Evolutionary conservation across 805 yeast genomes (phyloP), one percentile per base, ranked within the genome.

Genomic region (Millerago galiae): DNA sequence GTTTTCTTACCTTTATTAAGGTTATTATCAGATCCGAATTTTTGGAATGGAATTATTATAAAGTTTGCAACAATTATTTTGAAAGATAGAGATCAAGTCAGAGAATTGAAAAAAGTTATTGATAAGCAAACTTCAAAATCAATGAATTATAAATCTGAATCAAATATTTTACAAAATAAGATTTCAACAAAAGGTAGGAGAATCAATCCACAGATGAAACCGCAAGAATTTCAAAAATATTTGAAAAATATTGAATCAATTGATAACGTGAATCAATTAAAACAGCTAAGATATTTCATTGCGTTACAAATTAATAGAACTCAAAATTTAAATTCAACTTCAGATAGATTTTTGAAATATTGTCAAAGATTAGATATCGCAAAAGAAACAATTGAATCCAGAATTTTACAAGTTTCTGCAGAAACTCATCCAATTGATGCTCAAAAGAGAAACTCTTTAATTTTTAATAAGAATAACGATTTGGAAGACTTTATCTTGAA

Each of bases 81-180:
- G 56, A 79, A 79, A 48, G 95, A 87, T 53, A 67, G 89, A 42
- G 74, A 74, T 30, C 87, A 85, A 53, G 95, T 89, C 1, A 75
- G 81, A 45, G 74, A 79, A 49, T 70, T 90, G 17, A 65, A 95
- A 46, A 77, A 73, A 17, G 84, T 86, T 1, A 63, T 89, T 29
- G 82, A 81, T 47, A 73, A 77, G 47, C 93, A 88, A 53, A 41
- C 46, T 10, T 37, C 44, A 4, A 38, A 25, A 9, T 4, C 31
- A 12, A 30, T 15, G 12, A 29, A 29, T 29, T 11, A 27, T n/a
- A 16, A 29, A 29, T 8, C 32, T 17, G 41, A 31, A 10, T 18
- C 27, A 11, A 27, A 29, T 8, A 17, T 28, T 10, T 12, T 27
- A 26, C 27, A 50, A 30, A 15, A 11, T 37, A 14, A 50, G 42